Base-by-base conservation (phyloP, 1,284 basidiomycete genomes). In the Farysia itapuensis region DNA sequence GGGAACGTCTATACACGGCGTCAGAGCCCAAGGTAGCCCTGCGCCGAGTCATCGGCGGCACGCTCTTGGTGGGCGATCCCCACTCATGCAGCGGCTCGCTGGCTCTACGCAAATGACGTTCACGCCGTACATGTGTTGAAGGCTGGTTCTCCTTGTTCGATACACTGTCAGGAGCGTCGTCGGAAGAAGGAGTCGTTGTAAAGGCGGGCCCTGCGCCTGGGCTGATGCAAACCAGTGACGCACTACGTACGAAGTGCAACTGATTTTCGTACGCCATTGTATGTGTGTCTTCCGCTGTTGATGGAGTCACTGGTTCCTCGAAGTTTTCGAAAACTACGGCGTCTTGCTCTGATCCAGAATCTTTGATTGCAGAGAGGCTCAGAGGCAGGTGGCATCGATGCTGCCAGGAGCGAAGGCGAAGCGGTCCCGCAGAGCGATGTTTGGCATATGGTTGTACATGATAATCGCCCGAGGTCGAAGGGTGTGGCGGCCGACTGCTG, bases 241-340 rank as follows among this genome's bases (percentile, higher is more conserved):
- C 57, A 2, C 45, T 50, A 22, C 57, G 57, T 21, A 49, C 49
- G 41, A 60, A 60, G 39, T 53, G 49, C 11, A 53, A 39, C 22
- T 53, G 49, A 6, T 43, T 24, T 21, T 43, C 49, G 21, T 45
- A 53, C 8, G 42, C 30, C 13, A 49, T 44, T 26, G 49, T 19
- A 28, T 28, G 34, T 14, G 53, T 36, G 7, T 36, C 39, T 20
- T 46, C 50, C 5, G 37, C 22, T 15, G 52, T 35, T 12, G 57
- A 43, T 12, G 45, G 21, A 0, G 45, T 42, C 21, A 44, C 41
- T 13, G 26, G 23, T 15, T 60, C 57, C 31, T 60, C 57, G 21
- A 60, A 60, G 15, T 59, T 59, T 37, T 60, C 57, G 35, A 60
- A 60, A 18, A 60, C 50, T 29, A 53, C 31, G 14, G 57, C 50